Percentiles rank a stretch among this genome's conserved stretches.
phyloP scores from a whole-genome alignment of 2,329 filamentous ascomycete genomes.

The Triangularia setosa region DNA sequence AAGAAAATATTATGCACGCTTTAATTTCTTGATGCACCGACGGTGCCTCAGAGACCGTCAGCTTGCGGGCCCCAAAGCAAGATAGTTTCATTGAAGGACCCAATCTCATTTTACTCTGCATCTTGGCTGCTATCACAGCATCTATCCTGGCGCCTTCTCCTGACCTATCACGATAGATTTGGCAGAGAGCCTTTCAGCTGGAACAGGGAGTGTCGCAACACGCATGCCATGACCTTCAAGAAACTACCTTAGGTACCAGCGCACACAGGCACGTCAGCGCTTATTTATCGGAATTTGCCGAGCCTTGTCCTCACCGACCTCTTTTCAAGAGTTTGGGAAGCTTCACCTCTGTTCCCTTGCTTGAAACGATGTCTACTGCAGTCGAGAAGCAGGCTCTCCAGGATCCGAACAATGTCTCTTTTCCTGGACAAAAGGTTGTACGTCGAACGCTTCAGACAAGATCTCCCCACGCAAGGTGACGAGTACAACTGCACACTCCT shows the following conservation, averaged over 20 bases:
- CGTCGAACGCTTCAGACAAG: neutral
- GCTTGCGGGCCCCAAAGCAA: neutral
- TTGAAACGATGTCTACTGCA: neutral
- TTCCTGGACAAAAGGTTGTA: neutral
- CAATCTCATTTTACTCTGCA: neutral
- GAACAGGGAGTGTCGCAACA: too few species aligned
- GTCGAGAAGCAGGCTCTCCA: neutral
- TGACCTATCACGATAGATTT: neutral
- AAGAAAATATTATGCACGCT: neutral
- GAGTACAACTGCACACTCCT: neutral
- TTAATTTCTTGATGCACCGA: neutral
- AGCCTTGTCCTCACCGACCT: neutral
- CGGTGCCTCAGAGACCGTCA: neutral
- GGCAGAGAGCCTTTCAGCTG: neutral
- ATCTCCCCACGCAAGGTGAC: neutral
- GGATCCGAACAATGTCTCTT: neutral
- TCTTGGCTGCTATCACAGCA: neutral
- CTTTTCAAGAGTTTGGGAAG: neutral
- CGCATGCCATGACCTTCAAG: too few species aligned
- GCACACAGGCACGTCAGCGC: too few species aligned
- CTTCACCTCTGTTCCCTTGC: neutral
- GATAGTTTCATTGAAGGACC: neutral
- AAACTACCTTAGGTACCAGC: too few species aligned
- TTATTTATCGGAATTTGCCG: neutral
- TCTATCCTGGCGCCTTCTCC: neutral